A percentile compares a stretch with the other conserved stretches of the same genome.
Evolutionary conservation across 345 rosid species (phyloP).

Genomic region (Citropsis articulata): DNA sequence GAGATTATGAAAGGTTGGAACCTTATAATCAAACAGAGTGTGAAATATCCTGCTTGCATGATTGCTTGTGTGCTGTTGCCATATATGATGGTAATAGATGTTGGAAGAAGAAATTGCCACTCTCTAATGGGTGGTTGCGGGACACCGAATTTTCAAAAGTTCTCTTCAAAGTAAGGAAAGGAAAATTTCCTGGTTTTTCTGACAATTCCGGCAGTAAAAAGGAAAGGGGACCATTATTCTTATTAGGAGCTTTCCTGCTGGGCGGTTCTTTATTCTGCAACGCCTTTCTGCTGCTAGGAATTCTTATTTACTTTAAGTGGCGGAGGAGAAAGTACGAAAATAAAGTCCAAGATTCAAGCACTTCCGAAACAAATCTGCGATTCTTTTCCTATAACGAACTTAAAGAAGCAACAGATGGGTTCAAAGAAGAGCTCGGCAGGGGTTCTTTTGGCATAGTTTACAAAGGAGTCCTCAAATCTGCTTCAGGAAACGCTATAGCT

Average conservation of each 20-base stretch:
- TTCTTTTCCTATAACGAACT: slow-evolving; percentile 23
- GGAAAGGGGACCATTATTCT: not conserved
- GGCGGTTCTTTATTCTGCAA: slow-evolving; percentile 17
- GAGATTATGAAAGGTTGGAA: slow-evolving; percentile 17
- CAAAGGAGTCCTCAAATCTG: slow-evolving; percentile 20
- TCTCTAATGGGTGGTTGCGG: slow-evolving; percentile 15
- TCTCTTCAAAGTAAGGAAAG: slow-evolving; percentile 22
- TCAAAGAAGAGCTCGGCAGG: slow-evolving; percentile 32
- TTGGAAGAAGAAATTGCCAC: slow-evolving; percentile 27
- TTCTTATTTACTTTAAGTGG: not conserved
- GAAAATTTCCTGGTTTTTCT: not conserved
- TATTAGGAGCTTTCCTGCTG: slow-evolving; percentile 18
- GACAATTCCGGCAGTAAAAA: not conserved
- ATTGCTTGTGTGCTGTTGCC: slow-evolving; percentile 24
- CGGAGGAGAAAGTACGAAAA: not conserved
- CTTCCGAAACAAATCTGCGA: slow-evolving; percentile 17
- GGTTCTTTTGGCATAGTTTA: slow-evolving; percentile 35
- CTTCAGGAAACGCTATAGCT: slow-evolving; percentile 19
- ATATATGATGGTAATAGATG: not conserved
- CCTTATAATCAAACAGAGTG: slow-evolving; percentile 14
- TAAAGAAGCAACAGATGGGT: slow-evolving; percentile 21
- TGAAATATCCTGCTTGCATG: slow-evolving; percentile 16
- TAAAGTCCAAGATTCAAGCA: not conserved
- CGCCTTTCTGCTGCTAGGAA: slow-evolving; percentile 1
- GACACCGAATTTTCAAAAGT: not conserved